Evolutionary conservation across 441 rosid species (phyloP), one percentile per base, ranked within the genome.

Genomic region (Erodium texanum): DNA sequence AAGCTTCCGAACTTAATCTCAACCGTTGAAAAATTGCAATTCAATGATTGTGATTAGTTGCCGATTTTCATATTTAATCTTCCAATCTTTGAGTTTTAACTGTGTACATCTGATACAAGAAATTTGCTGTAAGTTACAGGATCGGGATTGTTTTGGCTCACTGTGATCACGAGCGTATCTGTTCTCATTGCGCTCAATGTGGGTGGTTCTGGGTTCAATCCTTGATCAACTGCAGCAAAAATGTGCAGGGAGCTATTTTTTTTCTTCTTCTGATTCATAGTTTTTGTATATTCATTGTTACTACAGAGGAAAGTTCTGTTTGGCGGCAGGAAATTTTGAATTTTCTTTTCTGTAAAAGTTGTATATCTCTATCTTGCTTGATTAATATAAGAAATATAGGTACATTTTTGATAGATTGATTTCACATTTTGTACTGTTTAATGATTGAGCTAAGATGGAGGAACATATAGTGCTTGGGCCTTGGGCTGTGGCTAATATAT

Each of bases 151-250:
- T 45, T 89, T 48, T 86, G 96, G 93, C 76, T 90, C 68, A 79
- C 93, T n/a, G 85, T 84, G 68, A 66, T 90, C 23, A 85, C 98
- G 16, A 84, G 88, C 82, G 76, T 85, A 71, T 75, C 81, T 36
- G 88, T 84, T 71, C 78, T 93, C 56, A 84, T 86, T 78, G 89
- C 98, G 79, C 38, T 89, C 66, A 90, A 73, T 74, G 76, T 84
- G 74, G 82, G 83, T 23, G 87, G 85, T 72, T 82, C 96, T 68
- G 77, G 87, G 82, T 82, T 89, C 75, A 90, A 90, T 78, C 97
- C 98, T 79, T 90, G 84, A 86, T 32, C 36, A 32, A 32, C 6
- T 32, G 6, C 36, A 32, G 63, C 52, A 48, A 54, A 54, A 54
- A 5, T 54, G 23, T 8, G 8, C 61, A 54, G 61, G 61, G 18